Conservation (phyloP, 1,284 basidiomycete genomes). For the Phellinidium pouzarii region DNA sequence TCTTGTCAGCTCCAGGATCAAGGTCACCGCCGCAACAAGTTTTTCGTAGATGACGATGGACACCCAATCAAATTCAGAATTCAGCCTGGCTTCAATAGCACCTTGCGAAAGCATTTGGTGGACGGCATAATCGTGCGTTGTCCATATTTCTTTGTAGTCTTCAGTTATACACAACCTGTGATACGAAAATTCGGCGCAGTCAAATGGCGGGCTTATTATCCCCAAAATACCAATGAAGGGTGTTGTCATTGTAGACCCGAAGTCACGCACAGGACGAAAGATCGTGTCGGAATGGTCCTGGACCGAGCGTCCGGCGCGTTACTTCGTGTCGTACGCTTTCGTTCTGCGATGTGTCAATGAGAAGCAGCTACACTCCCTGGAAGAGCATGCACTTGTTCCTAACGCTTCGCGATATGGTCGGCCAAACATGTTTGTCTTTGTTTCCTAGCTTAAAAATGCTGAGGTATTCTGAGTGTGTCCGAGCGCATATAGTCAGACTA, state of each 20-base stretch:
- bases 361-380: not conserved
- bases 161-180: not conserved
- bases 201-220: slow-evolving; percentile 14
- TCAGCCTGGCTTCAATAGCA: slow-evolving; percentile 1
- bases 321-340: slow-evolving; percentile 12
- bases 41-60: slow-evolving; percentile 9
- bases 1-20: not conserved
- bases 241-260: slow-evolving; percentile 12
- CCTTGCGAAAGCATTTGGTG: not conserved
- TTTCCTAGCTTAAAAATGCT: not conserved
- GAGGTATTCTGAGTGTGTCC: not conserved
- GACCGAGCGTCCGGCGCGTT: slow-evolving; percentile 9
- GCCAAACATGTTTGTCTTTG: not conserved
- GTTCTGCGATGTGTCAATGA: slow-evolving; percentile 4
- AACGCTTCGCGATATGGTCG: not conserved
- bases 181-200: not conserved
- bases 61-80: slow-evolving; percentile 12
- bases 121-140: slow-evolving; percentile 7
- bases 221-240: slow-evolving; percentile 10
- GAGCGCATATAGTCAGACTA: slow-evolving; percentile 10
- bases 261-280: not conserved
- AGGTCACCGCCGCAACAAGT: not conserved
- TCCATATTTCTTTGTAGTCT: not conserved
- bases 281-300: slow-evolving; percentile 10
- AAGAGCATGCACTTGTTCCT: not conserved